These are phyloP conservation scores for Naegleria lovaniensis DNA, from an alignment of 208 protist species.

Conservation along the genomic window DNA sequence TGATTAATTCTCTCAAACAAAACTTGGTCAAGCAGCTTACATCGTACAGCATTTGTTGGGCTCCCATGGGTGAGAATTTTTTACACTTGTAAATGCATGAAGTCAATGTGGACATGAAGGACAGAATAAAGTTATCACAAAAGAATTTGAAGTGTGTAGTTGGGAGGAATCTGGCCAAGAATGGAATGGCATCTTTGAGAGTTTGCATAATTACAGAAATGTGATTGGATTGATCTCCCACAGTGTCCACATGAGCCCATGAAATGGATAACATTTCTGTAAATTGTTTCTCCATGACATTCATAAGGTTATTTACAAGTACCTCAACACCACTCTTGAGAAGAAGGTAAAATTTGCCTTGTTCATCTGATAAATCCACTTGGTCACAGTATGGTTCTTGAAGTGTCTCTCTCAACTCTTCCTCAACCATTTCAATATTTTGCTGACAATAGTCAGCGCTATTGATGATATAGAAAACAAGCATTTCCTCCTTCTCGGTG, in stretches of 20 bases:
- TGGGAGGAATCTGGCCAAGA: neutral
- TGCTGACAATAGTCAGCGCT: constrained; percentile 3
- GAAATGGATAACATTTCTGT: neutral
- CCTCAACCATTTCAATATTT: neutral
- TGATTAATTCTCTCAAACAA: neutral
- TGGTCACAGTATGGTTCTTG: constrained; percentile 1
- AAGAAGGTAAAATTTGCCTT: neutral
- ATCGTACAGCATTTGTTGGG: neutral
- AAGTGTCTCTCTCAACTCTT: neutral
- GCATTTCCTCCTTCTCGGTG: neutral
- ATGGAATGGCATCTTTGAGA: neutral
- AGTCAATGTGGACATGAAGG: neutral
- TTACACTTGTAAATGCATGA: neutral
- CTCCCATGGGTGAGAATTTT: neutral
- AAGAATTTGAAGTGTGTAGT: neutral
- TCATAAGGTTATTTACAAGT: neutral
- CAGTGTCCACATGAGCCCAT: neutral
- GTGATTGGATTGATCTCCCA: neutral
- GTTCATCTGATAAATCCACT: neutral
- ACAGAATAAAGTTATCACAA: neutral
- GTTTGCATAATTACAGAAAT: neutral
- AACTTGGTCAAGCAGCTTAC: neutral
- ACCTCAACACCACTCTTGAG: neutral
- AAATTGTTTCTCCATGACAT: neutral
- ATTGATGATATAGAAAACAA: constrained; percentile 17